Base-by-base conservation (phyloP, 2,329 filamentous ascomycete species). In the Plectosphaerella sp. region DNA sequence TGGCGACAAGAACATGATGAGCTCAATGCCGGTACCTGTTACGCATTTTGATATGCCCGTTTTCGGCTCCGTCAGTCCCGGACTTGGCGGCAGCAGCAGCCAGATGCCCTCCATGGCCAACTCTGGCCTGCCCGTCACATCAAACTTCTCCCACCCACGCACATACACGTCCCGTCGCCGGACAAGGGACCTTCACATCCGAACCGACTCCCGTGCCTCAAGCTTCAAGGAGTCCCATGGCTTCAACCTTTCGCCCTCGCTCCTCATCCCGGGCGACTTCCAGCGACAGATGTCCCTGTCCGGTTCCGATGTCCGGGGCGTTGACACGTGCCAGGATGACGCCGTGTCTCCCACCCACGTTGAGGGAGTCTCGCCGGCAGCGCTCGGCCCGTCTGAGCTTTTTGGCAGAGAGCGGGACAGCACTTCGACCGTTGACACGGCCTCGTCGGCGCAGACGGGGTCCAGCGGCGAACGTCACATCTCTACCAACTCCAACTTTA, bases 231-330 rank as follows among this genome's bases (percentile, higher is more conserved):
- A 85, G 62, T 77, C 76, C 0, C 78, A 84, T 52, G 79, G 78
- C 14, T 84, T 84, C 61, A 75, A 72, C 42, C 65, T 86, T 35
- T 86, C 83, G 8, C 83, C 83, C 0, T 80, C 80, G 4, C 71
- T 86, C n/a, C 71, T 86, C 48, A 83, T 86, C 50, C 82, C 83
- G 12, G 67, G 71, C 46, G 83, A 87, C 49, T 83, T 78, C 58
- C 75, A 79, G 49, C 73, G 78, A 55, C 74, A 83, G 58, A 78
- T 83, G 71, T 63, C 77, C 22, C 39, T 54, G 50, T 48, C 49
- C 5, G 53, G 54, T 5, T 54, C 49, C 24, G 28, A 12, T 33
- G 22, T 33, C 28, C 37, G 12, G 10, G 52, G 49, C 20, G 24
- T 37, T n/a, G 52, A 54, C 15, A 41, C 50, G 5, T 64, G 57